Conservation (phyloP, 257 asterid genomes). For the Vinca minor region DNA sequence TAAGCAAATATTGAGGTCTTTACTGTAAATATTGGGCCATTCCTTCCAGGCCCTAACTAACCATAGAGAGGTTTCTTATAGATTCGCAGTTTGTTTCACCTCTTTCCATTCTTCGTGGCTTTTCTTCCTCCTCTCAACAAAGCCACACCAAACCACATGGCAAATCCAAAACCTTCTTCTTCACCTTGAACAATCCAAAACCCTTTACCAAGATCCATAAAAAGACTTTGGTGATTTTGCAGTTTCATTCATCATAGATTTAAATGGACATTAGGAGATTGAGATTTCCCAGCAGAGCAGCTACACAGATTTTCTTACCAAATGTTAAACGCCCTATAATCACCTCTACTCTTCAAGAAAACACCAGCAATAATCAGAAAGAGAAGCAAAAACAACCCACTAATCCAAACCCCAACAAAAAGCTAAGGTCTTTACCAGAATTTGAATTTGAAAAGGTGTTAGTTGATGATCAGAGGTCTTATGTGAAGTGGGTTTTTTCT, state of each 20-base stretch:
- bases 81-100: background rate
- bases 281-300: constrained; percentile 13
- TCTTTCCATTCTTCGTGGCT: constrained; percentile 4
- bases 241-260: background rate
- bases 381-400: background rate
- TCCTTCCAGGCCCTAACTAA: too few species aligned
- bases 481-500: constrained; percentile 32
- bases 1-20: too few species aligned
- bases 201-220: background rate
- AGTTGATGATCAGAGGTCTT: constrained; percentile 2
- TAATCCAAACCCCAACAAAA: background rate
- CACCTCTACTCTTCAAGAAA: constrained; percentile 12
- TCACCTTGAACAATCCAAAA: background rate
- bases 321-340: constrained; percentile 12
- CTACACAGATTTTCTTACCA: constrained; percentile 12
- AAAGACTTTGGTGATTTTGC: background rate
- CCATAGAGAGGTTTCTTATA: too few species aligned
- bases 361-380: background rate
- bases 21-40: too few species aligned
- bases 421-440: constrained; percentile 2
- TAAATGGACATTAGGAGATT: constrained; percentile 16
- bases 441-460: background rate
- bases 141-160: background rate
- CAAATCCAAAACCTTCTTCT: background rate
- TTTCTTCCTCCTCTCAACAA: constrained; percentile 5